Evolutionary conservation across 257 asterid species (phyloP).

Genomic region (Solanum pimpinellifolium): DNA sequence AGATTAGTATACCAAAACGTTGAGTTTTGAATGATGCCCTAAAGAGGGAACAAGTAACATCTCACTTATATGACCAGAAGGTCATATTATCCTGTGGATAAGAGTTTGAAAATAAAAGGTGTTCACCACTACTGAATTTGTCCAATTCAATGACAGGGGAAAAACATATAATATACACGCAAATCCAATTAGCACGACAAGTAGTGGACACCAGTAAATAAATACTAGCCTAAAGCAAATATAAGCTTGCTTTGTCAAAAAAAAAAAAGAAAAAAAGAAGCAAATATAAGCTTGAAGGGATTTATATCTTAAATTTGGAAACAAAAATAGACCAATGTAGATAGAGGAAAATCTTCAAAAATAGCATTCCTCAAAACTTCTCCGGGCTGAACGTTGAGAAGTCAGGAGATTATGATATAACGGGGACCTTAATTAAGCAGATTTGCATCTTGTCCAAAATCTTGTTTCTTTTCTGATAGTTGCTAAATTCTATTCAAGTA

Average conservation of each 20-base stretch:
- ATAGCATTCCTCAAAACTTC: background rate
- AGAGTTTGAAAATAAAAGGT: background rate
- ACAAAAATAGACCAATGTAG: background rate
- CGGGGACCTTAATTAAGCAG: background rate
- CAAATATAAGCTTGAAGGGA: background rate
- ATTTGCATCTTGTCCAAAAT: background rate
- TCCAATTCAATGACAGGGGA: background rate
- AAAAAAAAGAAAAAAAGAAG: background rate
- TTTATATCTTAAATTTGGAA: background rate
- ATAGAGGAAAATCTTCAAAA: background rate
- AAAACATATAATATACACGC: background rate
- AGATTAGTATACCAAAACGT: slow-evolving; percentile 2
- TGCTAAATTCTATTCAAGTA: background rate
- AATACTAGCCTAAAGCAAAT: background rate
- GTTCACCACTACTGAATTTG: background rate
- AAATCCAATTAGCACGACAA: background rate
- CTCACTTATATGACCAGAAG: background rate
- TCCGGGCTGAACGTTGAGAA: background rate
- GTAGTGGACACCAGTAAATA: background rate
- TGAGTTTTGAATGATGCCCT: background rate
- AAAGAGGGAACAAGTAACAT: background rate
- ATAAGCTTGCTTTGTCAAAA: background rate
- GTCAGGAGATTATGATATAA: background rate
- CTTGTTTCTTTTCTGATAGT: background rate
- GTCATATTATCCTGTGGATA: background rate